These are phyloP conservation scores for Colletotrichum tanaceti DNA, from an alignment of 2,329 filamentous ascomycete species.

Conservation along the genomic window DNA sequence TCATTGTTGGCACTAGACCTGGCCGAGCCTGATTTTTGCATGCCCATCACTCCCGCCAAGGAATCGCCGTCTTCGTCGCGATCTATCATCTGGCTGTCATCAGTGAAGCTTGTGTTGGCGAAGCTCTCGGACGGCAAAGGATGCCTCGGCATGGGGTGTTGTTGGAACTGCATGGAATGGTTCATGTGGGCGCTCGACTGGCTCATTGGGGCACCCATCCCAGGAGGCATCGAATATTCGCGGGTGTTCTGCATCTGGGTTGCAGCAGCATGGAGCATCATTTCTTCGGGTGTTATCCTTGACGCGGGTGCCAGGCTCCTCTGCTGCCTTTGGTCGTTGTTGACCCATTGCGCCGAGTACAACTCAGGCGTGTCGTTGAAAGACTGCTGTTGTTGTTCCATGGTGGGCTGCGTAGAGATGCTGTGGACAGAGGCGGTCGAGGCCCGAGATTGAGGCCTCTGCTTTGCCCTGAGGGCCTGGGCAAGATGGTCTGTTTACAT, in stretches of 20 bases:
- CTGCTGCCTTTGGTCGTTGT: conserved; percentile 56
- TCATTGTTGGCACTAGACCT: conserved; percentile 83
- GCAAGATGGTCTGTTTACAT: conserved; percentile 47
- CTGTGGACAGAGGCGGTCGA: conserved; percentile 70
- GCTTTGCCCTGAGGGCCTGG: conserved; percentile 56
- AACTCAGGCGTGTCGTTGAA: conserved; percentile 58
- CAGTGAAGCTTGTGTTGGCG: conserved; percentile 65
- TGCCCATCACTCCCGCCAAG: conserved; percentile 56
- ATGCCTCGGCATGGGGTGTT: conserved; percentile 58
- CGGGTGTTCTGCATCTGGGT: conserved; percentile 65
- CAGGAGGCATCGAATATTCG: conserved; percentile 62
- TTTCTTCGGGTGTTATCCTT: conserved; percentile 68
- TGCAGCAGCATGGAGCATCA: conserved; percentile 66
- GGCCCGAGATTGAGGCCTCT: conserved; percentile 65
- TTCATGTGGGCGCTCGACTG: conserved; percentile 46
- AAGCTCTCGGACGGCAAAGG: conserved; percentile 67
- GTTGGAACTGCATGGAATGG: conserved; percentile 47
- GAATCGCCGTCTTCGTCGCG: conserved; percentile 70
- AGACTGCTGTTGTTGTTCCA: conserved; percentile 56
- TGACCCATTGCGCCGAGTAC: conserved; percentile 63
- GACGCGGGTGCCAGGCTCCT: conserved; percentile 57
- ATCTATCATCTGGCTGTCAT: conserved; percentile 71
- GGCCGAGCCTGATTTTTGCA: conserved; percentile 67
- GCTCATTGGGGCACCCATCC: conserved; percentile 56
- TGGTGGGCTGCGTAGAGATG: conserved; percentile 61